Evolutionary conservation across 1,284 basidiomycete genomes (phyloP).

Genomic region (Xanthoconium separans): DNA sequence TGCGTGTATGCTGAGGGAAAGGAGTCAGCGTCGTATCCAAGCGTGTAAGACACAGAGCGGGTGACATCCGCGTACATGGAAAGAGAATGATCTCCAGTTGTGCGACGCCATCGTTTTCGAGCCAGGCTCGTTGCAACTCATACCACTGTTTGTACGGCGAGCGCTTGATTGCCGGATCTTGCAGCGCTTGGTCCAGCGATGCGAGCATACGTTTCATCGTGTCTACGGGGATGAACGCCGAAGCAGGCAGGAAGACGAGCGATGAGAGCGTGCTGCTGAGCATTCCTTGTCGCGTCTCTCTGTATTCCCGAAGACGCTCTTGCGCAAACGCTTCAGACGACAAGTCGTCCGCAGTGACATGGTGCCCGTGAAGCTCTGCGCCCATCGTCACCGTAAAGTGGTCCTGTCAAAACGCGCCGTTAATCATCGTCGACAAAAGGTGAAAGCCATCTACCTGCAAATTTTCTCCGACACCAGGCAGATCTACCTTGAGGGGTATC

Average conservation of each 20-base stretch:
- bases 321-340: slow-evolving; percentile 8
- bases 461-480: slow-evolving; percentile 17
- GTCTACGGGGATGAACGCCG: slow-evolving; percentile 12
- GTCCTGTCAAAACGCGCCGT: slow-evolving; percentile 8
- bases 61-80: slow-evolving; percentile 4
- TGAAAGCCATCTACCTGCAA: too few relatives aligned
- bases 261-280: slow-evolving; percentile 19
- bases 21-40: too few relatives aligned
- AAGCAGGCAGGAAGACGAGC: slow-evolving; percentile 13
- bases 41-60: too few relatives aligned
- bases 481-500: slow-evolving; percentile 22
- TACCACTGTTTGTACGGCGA: slow-evolving; percentile 18
- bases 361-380: slow-evolving; percentile 12
- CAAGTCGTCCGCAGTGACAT: slow-evolving; percentile 15
- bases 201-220: slow-evolving; percentile 9
- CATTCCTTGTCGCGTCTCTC: slow-evolving; percentile 9
- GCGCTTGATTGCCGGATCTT: slow-evolving; percentile 9
- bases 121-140: slow-evolving; percentile 16
- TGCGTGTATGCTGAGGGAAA: slow-evolving; percentile 11
- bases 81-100: slow-evolving; percentile 20
- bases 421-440: slow-evolving; percentile 21
- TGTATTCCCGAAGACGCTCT: slow-evolving; percentile 11
- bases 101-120: slow-evolving; percentile 21
- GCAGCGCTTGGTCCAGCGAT: slow-evolving; percentile 8
- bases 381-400: slow-evolving; percentile 13